phyloP scores from a whole-genome alignment of 1,139 yeast species.

The Geotrichum aggregatum region DNA sequence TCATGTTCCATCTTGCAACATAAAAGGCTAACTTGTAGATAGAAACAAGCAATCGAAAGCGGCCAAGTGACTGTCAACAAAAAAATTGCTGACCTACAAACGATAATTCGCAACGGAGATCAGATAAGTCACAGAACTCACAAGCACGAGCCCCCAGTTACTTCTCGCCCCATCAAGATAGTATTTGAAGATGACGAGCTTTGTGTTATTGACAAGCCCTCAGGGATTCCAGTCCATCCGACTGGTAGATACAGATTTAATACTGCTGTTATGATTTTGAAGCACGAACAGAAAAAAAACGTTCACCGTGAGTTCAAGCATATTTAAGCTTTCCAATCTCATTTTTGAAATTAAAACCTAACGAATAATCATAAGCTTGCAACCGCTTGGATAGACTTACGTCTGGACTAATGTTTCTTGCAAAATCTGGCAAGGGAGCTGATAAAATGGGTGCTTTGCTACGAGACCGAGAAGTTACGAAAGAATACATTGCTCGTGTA shows the following conservation, averaged over 20 bases:
- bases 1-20: not conserved
- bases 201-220: slow-evolving; percentile 86
- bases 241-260: slow-evolving; percentile 89
- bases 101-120: slow-evolving; percentile 77
- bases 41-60: slow-evolving; percentile 53
- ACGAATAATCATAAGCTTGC: slow-evolving; percentile 47
- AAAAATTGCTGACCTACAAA: slow-evolving; percentile 58
- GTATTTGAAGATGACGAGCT: slow-evolving; percentile 76
- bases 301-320: slow-evolving; percentile 52
- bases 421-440: slow-evolving; percentile 78
- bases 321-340: not conserved
- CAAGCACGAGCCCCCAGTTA: slow-evolving; percentile 88
- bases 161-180: slow-evolving; percentile 63
- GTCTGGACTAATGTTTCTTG: slow-evolving; percentile 90
- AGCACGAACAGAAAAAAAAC: slow-evolving; percentile 56
- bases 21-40: not conserved
- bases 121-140: slow-evolving; percentile 76
- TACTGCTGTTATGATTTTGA: slow-evolving; percentile 76
- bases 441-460: slow-evolving; percentile 71
- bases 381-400: slow-evolving; percentile 88
- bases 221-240: slow-evolving; percentile 95
- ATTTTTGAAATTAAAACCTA: not conserved
- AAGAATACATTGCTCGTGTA: slow-evolving; percentile 84
- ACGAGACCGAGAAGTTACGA: slow-evolving; percentile 67
- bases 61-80: slow-evolving; percentile 76